Conservation (phyloP, 2,329 filamentous ascomycete genomes). For the Neoscytalidium dimidiatum region DNA sequence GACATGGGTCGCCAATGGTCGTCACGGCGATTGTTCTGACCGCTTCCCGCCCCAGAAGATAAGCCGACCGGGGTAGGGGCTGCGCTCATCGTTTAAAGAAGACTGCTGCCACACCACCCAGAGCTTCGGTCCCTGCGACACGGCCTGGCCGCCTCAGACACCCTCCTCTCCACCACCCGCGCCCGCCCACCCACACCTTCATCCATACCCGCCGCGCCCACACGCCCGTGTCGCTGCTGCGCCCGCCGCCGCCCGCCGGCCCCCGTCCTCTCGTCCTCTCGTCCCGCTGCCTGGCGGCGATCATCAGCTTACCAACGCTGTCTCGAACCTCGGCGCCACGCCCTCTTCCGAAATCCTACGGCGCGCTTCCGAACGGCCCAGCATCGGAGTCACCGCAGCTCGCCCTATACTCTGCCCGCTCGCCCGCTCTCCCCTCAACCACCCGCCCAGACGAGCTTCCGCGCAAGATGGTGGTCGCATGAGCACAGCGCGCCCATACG, state of each 20-base stretch:
- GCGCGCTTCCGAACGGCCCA: slow-evolving; percentile 4
- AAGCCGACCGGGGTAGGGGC: slow-evolving; percentile 8
- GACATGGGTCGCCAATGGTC: slow-evolving; percentile 7
- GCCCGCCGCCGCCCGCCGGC: neutral
- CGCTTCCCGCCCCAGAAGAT: slow-evolving; percentile 12
- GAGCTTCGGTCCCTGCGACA: neutral
- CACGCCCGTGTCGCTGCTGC: neutral
- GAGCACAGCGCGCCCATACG: slow-evolving; percentile 11
- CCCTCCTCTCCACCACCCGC: slow-evolving; percentile 4
- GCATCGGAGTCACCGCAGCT: slow-evolving; percentile 1
- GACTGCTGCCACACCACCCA: slow-evolving; percentile 1
- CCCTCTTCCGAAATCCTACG: slow-evolving; percentile 12
- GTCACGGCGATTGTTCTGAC: slow-evolving; percentile 13
- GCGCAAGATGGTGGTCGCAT: slow-evolving; percentile 19
- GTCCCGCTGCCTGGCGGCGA: neutral
- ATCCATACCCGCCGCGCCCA: neutral
- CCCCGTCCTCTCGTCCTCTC: neutral
- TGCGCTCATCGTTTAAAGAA: slow-evolving; percentile 1
- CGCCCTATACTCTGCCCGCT: neutral
- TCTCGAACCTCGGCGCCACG: slow-evolving; percentile 9
- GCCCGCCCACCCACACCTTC: neutral
- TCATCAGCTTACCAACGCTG: slow-evolving; percentile 11
- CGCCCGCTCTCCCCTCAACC: neutral
- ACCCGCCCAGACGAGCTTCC: neutral
- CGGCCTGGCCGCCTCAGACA: neutral